Evolutionary conservation across 441 rosid species (phyloP), one percentile per base, ranked within the genome.

Genomic region (Geranium incanum): DNA sequence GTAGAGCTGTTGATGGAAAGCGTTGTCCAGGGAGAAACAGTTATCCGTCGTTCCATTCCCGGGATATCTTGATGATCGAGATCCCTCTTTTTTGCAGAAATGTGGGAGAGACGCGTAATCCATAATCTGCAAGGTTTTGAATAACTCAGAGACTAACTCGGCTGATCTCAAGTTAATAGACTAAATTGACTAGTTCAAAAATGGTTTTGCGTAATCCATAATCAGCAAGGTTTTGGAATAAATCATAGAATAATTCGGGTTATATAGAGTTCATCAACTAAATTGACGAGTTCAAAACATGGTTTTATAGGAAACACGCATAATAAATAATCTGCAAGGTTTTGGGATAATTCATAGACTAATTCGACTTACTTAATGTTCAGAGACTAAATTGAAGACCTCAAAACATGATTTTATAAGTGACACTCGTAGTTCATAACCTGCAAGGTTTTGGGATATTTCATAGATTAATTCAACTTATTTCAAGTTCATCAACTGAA

Each of bases 11-110:
- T 87, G 86, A 72, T 89, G 94, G 82, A 82, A 87, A 64, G 81
- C 16, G 59, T 87, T 85, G 70, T 88, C 91, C 59, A 84, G 76
- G 41, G 88, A 85, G 87, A 87, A 89, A 75, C 94, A 89, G 67
- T 83, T 79, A 72, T 84, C 84, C 0, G 8, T 68, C 11, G 84
- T 79, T 77, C 85, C 86, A 15, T 81, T 76, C 67, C 82, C 79
- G 71, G 69, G 73, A 52, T 66, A 72, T 41, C 82, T 76, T 36
- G 93, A 85, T 18, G 90, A 81, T 66, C 92, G 92, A 18, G 95
- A 86, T 23, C 89, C 86, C 83, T 89, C 91, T 75, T 80, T 84
- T 80, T 77, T 82, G 78, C 96, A 92, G 67, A 84, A 85, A 78
- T 84, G 84, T 69, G 91, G 93, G 59, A 86, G 85, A 45, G 94